phyloP scores from a whole-genome alignment of 306 rosid species.

The Glycyrrhiza uralensis region DNA sequence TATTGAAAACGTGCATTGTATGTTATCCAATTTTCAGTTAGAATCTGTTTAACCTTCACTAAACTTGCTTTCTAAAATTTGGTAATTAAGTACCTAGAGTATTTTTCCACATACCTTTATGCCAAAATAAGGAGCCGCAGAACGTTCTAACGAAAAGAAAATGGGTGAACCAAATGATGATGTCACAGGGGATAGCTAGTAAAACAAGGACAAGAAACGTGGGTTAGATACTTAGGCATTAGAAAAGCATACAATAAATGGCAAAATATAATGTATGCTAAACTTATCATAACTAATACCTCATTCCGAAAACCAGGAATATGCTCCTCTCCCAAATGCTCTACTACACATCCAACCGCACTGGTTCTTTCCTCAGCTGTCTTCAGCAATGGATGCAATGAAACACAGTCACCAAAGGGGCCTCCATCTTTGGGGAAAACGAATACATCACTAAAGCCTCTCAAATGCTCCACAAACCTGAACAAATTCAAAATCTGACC shows the following conservation, averaged over 20 bases:
- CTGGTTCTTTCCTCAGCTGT: slow-evolving; percentile 57
- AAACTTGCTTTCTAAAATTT: too few species aligned
- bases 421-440: slow-evolving; percentile 40
- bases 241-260: slow-evolving; percentile 10
- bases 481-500: slow-evolving; percentile 1
- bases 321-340: slow-evolving; percentile 62
- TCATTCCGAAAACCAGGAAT: slow-evolving; percentile 90
- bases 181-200: slow-evolving; percentile 78
- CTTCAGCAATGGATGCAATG: slow-evolving; percentile 57
- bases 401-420: slow-evolving; percentile 27
- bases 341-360: slow-evolving; percentile 61
- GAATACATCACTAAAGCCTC: slow-evolving; percentile 56
- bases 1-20: too few species aligned
- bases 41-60: too few species aligned
- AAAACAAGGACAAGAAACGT: slow-evolving; percentile 19
- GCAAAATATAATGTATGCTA: background rate
- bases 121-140: slow-evolving; percentile 96
- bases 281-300: slow-evolving; percentile 45
- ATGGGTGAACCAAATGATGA: slow-evolving; percentile 57
- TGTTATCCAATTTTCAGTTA: too few species aligned
- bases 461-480: slow-evolving; percentile 66
- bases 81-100: background rate
- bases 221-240: background rate
- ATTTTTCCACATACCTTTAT: slow-evolving; percentile 53
- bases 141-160: slow-evolving; percentile 85